Conservation (phyloP, 2,329 filamentous ascomycete species). For the Gliomastix tumulicola region DNA sequence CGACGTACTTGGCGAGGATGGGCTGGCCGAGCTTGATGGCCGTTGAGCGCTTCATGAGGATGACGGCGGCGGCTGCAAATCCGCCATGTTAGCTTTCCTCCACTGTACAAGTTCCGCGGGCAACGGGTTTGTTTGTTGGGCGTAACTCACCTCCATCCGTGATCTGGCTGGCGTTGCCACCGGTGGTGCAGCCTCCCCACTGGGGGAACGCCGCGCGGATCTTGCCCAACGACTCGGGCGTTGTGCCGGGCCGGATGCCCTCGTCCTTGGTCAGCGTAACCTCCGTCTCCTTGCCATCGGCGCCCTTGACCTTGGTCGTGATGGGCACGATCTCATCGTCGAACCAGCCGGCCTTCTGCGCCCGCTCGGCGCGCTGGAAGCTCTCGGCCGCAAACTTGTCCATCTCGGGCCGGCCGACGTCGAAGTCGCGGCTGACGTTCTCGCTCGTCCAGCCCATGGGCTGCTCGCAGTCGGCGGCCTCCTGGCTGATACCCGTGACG, state of each 20-base stretch:
- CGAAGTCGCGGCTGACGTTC: slow-evolving; percentile 89
- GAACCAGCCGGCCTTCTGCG: slow-evolving; percentile 86
- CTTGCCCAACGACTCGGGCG: slow-evolving; percentile 73
- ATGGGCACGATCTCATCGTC: slow-evolving; percentile 94
- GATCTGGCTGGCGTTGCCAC: slow-evolving; percentile 90
- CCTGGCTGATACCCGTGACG: slow-evolving; percentile 63
- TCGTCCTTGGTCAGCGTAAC: slow-evolving; percentile 82
- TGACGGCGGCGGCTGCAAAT: slow-evolving; percentile 75
- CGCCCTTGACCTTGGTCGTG: slow-evolving; percentile 72
- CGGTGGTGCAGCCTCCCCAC: slow-evolving; percentile 80
- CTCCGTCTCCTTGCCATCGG: slow-evolving; percentile 70
- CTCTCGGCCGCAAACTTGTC: slow-evolving; percentile 83
- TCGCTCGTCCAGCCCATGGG: slow-evolving; percentile 98
- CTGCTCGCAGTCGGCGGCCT: slow-evolving; percentile 79
- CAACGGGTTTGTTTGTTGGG: neutral
- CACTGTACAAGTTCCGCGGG: neutral
- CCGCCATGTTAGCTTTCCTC: neutral
- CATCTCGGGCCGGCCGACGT: slow-evolving; percentile 71
- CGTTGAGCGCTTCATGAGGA: slow-evolving; percentile 91
- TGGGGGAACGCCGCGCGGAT: slow-evolving; percentile 85
- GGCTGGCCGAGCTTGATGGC: slow-evolving; percentile 83
- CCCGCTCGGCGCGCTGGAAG: slow-evolving; percentile 78
- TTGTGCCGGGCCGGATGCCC: slow-evolving; percentile 86
- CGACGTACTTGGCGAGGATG: slow-evolving; percentile 90
- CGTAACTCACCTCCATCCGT: slow-evolving; percentile 70